Evolutionary conservation across 768 basidiomycete genomes (phyloP).

Genomic region (Hortiboletus campestris): DNA sequence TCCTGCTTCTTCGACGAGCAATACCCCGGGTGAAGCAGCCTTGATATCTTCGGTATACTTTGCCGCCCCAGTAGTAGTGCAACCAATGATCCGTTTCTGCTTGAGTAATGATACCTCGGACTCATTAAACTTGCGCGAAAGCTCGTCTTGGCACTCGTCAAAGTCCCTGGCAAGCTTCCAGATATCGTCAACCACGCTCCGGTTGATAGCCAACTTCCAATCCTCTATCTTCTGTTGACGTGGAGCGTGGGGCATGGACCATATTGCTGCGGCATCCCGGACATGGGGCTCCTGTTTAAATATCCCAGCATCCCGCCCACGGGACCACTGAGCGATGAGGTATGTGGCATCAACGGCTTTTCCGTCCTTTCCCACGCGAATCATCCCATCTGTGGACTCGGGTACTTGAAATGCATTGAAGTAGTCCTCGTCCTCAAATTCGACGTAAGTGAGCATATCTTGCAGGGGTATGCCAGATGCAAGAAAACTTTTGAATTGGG

Average conservation of each 20-base stretch:
- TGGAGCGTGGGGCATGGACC: slow-evolving; percentile 32
- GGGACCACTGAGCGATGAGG: slow-evolving; percentile 47
- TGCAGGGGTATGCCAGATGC: slow-evolving; percentile 13
- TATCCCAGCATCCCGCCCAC: slow-evolving; percentile 43
- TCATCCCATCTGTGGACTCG: slow-evolving; percentile 43
- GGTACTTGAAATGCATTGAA: slow-evolving; percentile 48
- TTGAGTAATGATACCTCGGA: slow-evolving; percentile 35
- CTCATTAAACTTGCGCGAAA: slow-evolving; percentile 38
- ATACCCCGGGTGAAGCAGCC: slow-evolving; percentile 45
- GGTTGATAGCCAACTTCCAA: slow-evolving; percentile 39
- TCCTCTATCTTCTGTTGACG: slow-evolving; percentile 28
- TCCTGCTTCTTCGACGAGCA: slow-evolving; percentile 72
- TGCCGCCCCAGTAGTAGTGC: slow-evolving; percentile 69
- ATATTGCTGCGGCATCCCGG: slow-evolving; percentile 29
- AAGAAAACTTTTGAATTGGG: slow-evolving; percentile 30
- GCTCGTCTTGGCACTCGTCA: slow-evolving; percentile 36
- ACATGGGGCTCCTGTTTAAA: slow-evolving; percentile 33
- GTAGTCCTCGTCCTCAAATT: slow-evolving; percentile 49
- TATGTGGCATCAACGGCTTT: slow-evolving; percentile 36
- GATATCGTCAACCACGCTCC: slow-evolving; percentile 35
- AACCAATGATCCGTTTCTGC: slow-evolving; percentile 57
- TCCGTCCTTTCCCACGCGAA: slow-evolving; percentile 41
- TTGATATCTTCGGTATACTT: slow-evolving; percentile 51
- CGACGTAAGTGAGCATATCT: slow-evolving; percentile 44
- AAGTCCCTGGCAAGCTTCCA: slow-evolving; percentile 36